These are phyloP conservation scores for Aspergillus hiratsukae DNA, from an alignment of 2,329 filamentous ascomycete genomes.

Conservation along the genomic window DNA sequence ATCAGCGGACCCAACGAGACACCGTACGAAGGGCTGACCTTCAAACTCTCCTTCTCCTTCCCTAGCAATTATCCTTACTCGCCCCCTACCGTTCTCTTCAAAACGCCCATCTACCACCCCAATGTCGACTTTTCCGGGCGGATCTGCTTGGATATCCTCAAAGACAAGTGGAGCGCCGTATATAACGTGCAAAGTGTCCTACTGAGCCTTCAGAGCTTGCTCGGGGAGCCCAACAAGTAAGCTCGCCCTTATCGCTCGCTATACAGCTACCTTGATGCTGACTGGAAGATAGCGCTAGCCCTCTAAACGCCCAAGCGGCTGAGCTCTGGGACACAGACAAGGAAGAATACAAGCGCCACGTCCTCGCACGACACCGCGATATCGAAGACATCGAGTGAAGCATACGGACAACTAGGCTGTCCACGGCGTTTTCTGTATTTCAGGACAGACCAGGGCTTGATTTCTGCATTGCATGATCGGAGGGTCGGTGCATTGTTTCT, in stretches of 20 bases:
- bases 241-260: conserved; percentile 24
- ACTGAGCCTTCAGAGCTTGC: conserved; percentile 85
- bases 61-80: conserved; percentile 90
- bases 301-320: conserved; percentile 91
- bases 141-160: conserved; percentile 96
- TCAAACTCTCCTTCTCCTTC: conserved; percentile 91
- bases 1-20: conserved; percentile 89
- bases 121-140: conserved; percentile 97
- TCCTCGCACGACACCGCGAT: conserved; percentile 60
- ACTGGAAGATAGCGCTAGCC: conserved; percentile 64
- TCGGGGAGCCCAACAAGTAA: conserved; percentile 98
- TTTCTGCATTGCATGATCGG: conserved; percentile 13
- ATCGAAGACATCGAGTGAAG: conserved; percentile 44
- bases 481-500: conserved; percentile 8
- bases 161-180: conserved; percentile 98
- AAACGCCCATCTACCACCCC: conserved; percentile 97
- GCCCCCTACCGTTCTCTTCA: conserved; percentile 88
- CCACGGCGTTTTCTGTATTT: conserved; percentile 4
- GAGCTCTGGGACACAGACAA: conserved; percentile 90
- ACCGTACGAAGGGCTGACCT: conserved; percentile 78
- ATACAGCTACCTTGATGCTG: conserved; percentile 2
- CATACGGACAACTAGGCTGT: conserved; percentile 2
- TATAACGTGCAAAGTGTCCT: conserved; percentile 95
- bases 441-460: conserved; percentile 3
- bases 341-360: conserved; percentile 76